Evolutionary conservation across 768 basidiomycete species (phyloP), one percentile per base, ranked within the genome.

Genomic region (Rhodosporidiobolus odoratus): DNA sequence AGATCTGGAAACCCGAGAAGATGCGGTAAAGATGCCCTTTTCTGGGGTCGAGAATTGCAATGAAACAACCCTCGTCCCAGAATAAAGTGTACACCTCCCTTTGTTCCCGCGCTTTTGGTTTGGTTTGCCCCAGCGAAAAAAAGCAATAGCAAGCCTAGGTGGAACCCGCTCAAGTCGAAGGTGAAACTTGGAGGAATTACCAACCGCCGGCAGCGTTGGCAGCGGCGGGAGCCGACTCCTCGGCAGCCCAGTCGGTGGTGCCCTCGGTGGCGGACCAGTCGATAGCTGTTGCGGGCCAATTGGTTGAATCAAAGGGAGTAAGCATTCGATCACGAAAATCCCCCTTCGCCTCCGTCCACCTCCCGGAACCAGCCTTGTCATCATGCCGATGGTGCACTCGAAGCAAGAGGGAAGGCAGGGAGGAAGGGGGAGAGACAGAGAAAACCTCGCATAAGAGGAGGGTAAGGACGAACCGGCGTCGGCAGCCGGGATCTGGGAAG

Each of bases 201-300:
- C 25, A 50, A 27, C 23, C 34, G 47, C 41, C 40, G 41, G 40
- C 38, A 45, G 58, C 52, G 37, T 34, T 9, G 50, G 62, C 34
- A 34, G 60, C 30, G 60, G 60, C 23, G 41, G n/a, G 25, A 8
- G 45, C n/a, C 4, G n/a, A 6, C 27, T 60, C 70, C 54, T 65
- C 64, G 69, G 92, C 91, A 76, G 91, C 82, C 93, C 93, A 96
- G 83, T 95, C 92, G 59, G 85, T 82, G 37, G 84, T 79, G 65
- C 77, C 79, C 43, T 91, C 89, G 23, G 89, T 88, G 72, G 87
- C 81, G 30, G 65, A 66, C 91, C 91, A 93, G 83, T 93, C 91
- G 77, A 94, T 87, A 72, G 84, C 86, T 81, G 72, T 65, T 58
- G 70, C 67, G 73, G 72, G 58, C 75, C 66, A 66, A 62, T 61